These are phyloP conservation scores for Fusarium sp. DNA, from an alignment of 2,329 filamentous ascomycete genomes.

Conservation along the genomic window DNA sequence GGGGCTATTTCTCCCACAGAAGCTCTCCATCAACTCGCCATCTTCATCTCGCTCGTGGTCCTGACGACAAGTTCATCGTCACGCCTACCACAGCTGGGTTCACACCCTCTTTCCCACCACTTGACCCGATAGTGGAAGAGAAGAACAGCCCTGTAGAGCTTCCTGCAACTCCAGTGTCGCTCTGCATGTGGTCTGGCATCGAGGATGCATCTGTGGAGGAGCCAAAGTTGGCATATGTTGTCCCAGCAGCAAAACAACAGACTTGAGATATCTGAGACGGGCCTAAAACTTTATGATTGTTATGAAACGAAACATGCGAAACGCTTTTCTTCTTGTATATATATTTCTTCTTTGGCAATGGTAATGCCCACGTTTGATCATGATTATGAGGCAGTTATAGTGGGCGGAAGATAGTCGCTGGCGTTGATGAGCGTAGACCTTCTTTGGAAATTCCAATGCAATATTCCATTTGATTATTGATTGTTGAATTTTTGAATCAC, in stretches of 20 bases:
- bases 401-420: not conserved
- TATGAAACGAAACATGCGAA: slow-evolving; percentile 29
- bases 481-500: not conserved
- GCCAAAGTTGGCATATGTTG: slow-evolving; percentile 43
- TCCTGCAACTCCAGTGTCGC: slow-evolving; percentile 44
- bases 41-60: slow-evolving; percentile 38
- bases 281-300: slow-evolving; percentile 20
- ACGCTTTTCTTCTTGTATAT: slow-evolving; percentile 21
- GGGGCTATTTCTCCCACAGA: slow-evolving; percentile 38
- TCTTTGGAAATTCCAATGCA: not conserved
- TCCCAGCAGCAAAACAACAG: slow-evolving; percentile 33
- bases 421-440: not conserved
- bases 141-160: slow-evolving; percentile 40
- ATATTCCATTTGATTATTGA: not conserved
- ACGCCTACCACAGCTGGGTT: slow-evolving; percentile 42
- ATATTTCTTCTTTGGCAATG: not conserved
- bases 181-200: slow-evolving; percentile 45
- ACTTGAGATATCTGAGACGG: not conserved
- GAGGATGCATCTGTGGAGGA: slow-evolving; percentile 44
- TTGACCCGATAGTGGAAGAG: slow-evolving; percentile 4
- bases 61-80: slow-evolving; percentile 43
- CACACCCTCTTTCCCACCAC: slow-evolving; percentile 22
- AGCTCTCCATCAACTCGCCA: slow-evolving; percentile 32
- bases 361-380: not conserved
- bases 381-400: not conserved